Evolutionary conservation across 768 basidiomycete genomes (phyloP).

Genomic region (Lentinula lateritia): DNA sequence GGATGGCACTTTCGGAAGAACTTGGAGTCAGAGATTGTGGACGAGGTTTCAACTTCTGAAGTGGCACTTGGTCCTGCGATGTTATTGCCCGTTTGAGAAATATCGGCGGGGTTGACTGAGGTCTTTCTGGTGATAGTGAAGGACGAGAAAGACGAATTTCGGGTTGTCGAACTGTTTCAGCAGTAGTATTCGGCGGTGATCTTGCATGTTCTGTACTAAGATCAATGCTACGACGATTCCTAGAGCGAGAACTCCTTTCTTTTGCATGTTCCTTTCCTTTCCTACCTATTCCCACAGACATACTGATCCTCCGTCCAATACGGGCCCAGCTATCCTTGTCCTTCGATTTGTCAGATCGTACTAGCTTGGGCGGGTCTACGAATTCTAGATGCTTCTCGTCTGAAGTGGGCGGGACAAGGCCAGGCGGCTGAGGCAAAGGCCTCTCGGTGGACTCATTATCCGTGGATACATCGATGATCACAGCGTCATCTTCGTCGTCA

Average conservation of each 20-base stretch:
- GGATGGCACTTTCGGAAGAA: conserved; percentile 5
- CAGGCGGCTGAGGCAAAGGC: conserved; percentile 1
- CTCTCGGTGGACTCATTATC: background rate
- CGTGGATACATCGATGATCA: background rate
- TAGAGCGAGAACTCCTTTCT: conserved; percentile 13
- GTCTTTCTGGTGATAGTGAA: conserved; percentile 4
- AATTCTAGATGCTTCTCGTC: conserved; percentile 33
- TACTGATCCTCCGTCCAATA: conserved; percentile 57
- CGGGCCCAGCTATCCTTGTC: conserved; percentile 57
- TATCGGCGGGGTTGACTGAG: conserved; percentile 10
- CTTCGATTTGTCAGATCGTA: conserved; percentile 26
- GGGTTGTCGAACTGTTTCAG: background rate
- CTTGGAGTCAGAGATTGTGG: background rate
- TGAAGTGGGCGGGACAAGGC: conserved; percentile 10
- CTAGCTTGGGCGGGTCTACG: conserved; percentile 24
- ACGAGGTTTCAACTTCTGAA: background rate
- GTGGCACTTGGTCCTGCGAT: background rate
- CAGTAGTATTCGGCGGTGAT: background rate
- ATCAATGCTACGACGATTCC: conserved; percentile 6
- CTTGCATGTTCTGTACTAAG: background rate
- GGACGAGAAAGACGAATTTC: conserved; percentile 6
- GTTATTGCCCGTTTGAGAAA: conserved; percentile 1
- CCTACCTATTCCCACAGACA: conserved; percentile 43
- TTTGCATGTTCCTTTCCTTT: conserved; percentile 30
- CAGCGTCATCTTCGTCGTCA: background rate